phyloP scores from a whole-genome alignment of 2,329 filamentous ascomycete genomes.

The Trichophyton verrucosum region DNA sequence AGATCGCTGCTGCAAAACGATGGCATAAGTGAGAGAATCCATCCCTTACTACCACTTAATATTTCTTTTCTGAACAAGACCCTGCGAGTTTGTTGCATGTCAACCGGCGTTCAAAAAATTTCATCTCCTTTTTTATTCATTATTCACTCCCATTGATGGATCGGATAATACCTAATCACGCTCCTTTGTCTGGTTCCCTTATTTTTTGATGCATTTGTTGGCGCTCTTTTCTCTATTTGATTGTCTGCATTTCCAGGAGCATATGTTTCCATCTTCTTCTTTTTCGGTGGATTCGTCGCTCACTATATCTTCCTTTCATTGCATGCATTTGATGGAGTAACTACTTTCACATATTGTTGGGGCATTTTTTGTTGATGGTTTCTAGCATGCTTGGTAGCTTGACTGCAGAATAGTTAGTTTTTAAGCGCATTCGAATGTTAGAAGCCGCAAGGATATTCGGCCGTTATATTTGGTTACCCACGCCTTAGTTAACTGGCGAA shows the following conservation, averaged over 20 bases:
- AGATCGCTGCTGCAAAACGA: conserved; percentile 19
- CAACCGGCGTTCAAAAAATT: background rate
- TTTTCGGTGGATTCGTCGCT: no score
- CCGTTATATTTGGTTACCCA: no score
- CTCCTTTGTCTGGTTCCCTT: background rate
- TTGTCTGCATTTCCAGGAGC: background rate
- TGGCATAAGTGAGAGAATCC: conserved; percentile 24
- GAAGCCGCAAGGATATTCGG: no score
- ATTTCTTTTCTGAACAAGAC: background rate
- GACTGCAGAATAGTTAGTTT: no score
- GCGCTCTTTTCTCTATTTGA: background rate
- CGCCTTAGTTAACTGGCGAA: no score
- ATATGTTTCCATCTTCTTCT: background rate
- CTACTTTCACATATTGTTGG: background rate
- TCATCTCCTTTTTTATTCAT: background rate
- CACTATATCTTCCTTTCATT: background rate
- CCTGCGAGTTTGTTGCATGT: background rate
- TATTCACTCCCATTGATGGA: background rate
- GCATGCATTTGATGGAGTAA: background rate
- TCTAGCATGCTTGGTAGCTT: no score
- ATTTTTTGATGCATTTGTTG: background rate
- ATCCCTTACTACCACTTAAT: background rate
- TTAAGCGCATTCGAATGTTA: no score
- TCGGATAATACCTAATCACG: background rate
- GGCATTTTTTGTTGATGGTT: background rate